These are phyloP conservation scores for Amaranthus cruentus DNA, from an alignment of 148 eudicot species.

Conservation along the genomic window DNA sequence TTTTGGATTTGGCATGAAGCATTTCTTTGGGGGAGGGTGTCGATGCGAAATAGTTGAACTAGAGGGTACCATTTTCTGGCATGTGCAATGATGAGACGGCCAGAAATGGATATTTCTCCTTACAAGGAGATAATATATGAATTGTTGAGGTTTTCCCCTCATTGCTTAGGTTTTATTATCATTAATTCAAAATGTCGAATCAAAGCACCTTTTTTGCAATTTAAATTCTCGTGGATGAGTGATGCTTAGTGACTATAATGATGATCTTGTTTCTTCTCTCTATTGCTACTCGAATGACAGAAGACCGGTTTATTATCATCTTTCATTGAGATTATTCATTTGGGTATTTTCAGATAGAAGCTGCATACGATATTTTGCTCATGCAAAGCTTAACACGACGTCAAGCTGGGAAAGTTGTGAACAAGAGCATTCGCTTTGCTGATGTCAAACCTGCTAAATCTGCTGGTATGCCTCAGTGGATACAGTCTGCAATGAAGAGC, in stretches of 20 bases:
- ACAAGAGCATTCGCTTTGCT: slow-evolving; percentile 77
- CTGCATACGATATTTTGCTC: slow-evolving; percentile 97
- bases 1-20: background rate
- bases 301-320: background rate
- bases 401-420: slow-evolving; percentile 91
- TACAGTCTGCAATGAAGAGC: slow-evolving; percentile 53
- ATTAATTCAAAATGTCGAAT: too few relatives aligned
- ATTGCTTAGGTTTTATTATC: too few relatives aligned
- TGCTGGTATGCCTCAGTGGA: slow-evolving; percentile 74
- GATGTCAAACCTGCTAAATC: slow-evolving; percentile 77
- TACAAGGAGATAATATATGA: too few relatives aligned
- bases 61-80: too few relatives aligned
- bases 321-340: slow-evolving; percentile 13
- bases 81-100: too few relatives aligned
- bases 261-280: background rate
- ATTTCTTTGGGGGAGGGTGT: background rate
- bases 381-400: slow-evolving; percentile 92
- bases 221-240: too few relatives aligned
- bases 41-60: background rate
- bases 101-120: too few relatives aligned
- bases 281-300: background rate
- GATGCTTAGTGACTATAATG: background rate
- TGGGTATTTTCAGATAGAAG: slow-evolving; percentile 60
- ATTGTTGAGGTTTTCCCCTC: too few relatives aligned
- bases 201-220: too few relatives aligned